A percentile compares a stretch with the other conserved stretches of the same genome.
These are phyloP conservation scores for Clarireedia hainanense DNA, from an alignment of 2,329 filamentous ascomycete genomes.

Conservation along the genomic window DNA sequence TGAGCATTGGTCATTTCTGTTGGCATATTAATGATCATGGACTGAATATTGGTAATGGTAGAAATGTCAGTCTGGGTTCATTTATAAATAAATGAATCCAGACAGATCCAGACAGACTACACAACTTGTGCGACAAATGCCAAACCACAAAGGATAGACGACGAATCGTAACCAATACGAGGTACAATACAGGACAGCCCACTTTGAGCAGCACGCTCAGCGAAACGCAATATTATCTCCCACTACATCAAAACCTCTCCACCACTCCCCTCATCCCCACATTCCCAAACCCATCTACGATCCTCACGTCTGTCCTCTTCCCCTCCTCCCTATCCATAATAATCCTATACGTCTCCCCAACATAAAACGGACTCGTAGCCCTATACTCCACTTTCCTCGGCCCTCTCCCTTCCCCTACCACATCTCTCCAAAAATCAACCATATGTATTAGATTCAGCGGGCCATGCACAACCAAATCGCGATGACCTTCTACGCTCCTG, in stretches of 20 bases:
- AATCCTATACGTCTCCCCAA: constrained; percentile 38
- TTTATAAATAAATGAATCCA: too few species aligned
- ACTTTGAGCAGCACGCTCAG: too few species aligned
- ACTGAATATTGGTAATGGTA: too few species aligned
- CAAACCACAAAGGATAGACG: too few species aligned
- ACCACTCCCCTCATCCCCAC: constrained; percentile 29
- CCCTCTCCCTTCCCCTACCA: constrained; percentile 2
- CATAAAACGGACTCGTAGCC: constrained; percentile 42
- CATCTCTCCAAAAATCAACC: constrained; percentile 57
- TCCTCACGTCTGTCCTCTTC: constrained; percentile 19
- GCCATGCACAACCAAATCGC: constrained; percentile 68
- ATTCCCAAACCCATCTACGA: constrained; percentile 25
- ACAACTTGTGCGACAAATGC: too few species aligned
- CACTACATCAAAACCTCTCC: constrained; percentile 9
- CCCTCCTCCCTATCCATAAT: constrained; percentile 32
- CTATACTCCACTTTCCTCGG: constrained; percentile 39
- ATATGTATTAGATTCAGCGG: constrained; percentile 69
- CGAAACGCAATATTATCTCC: too few species aligned
- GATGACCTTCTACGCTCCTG: constrained; percentile 46
- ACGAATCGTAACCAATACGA: too few species aligned
- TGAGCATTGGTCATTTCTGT: too few species aligned
- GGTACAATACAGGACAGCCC: too few species aligned
- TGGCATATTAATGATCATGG: too few species aligned
- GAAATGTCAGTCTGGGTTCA: too few species aligned
- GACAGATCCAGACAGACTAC: too few species aligned